Evolutionary conservation across 2,329 filamentous ascomycete genomes (phyloP), one percentile per base, ranked within the genome.

Genomic region (Cladophialophora immunda): DNA sequence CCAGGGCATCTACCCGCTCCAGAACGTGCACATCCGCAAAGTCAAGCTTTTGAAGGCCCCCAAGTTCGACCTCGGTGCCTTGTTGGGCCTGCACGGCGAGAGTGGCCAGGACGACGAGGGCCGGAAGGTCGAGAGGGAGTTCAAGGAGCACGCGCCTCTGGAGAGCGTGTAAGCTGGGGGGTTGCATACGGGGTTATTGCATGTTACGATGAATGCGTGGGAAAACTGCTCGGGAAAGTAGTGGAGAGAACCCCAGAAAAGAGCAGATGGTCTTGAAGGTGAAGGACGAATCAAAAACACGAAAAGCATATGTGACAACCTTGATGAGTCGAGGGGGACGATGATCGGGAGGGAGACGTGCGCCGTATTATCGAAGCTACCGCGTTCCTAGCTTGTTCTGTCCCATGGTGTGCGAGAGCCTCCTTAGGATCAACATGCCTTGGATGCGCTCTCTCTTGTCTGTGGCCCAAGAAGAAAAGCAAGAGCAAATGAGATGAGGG

Each of bases 11-110:
- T 99, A 99, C 87, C 95, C 95, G 76, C 92, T 99, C 80, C 95
- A 98, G 88, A 97, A 98, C 85, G 95, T 98, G 79, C 95, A 99
- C 88, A 97, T 99, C 85, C 94, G 95, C 85, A 99, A 99, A 90
- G 94, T 99, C 80, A 99, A 99, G 91, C 92, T 99, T 77, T 88
- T 99, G 77, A 99, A 99, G 91, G 84, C 90, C 75, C 95, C 95
- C 81, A 99, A 99, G 89, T 98, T 99, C 87, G 95, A 99, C 81
- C 91, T 99, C 74, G 95, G 95, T 84, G 91, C 92, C 77, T 89
- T 99, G 76, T 91, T 99, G 83, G 91, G 91, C 83, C 91, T 99
- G 78, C 95, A 99, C 87, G 95, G 95, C 85, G 95, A 99, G 89
- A 96, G 94, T 71, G 90, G 89, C 79, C 94, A 92, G 77, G 94